These are phyloP conservation scores for Pseudovirgaria hyperparasitica DNA, from an alignment of 2,329 filamentous ascomycete genomes.

Conservation along the genomic window DNA sequence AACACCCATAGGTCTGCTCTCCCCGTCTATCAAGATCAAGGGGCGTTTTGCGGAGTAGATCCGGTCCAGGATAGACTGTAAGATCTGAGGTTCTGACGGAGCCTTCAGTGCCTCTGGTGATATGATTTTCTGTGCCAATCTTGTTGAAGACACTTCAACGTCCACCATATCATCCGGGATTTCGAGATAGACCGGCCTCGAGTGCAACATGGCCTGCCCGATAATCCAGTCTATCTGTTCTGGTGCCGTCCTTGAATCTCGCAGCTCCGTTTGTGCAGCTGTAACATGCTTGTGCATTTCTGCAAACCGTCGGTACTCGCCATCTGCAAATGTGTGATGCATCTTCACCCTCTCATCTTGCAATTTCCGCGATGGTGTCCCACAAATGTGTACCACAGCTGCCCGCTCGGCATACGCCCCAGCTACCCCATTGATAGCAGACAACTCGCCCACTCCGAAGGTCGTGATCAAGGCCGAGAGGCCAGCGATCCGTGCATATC, in stretches of 20 bases:
- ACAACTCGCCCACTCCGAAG: constrained; percentile 58
- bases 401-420: constrained; percentile 64
- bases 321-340: constrained; percentile 58
- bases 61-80: constrained; percentile 26
- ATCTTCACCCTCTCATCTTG: constrained; percentile 33
- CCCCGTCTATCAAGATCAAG: constrained; percentile 40
- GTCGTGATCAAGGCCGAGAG: constrained; percentile 61
- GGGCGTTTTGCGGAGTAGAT: constrained; percentile 35
- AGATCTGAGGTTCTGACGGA: constrained; percentile 16
- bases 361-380: constrained; percentile 32
- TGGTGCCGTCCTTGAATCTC: constrained; percentile 32
- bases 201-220: constrained; percentile 37
- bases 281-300: constrained; percentile 39
- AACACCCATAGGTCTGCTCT: constrained; percentile 31
- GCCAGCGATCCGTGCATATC: constrained; percentile 40
- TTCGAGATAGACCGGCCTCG: constrained; percentile 44
- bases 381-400: constrained; percentile 51
- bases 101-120: constrained; percentile 10
- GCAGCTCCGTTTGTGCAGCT: constrained; percentile 35
- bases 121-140: constrained; percentile 13
- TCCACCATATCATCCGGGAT: constrained; percentile 41
- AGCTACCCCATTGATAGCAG: constrained; percentile 59
- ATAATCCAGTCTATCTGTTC: constrained; percentile 40
- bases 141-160: constrained; percentile 18
- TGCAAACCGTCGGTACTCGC: constrained; percentile 38